Percentiles rank a stretch among this genome's conserved stretches.
Conservation (phyloP, 78 protist genomes). For the Protostelium mycophagum region DNA sequence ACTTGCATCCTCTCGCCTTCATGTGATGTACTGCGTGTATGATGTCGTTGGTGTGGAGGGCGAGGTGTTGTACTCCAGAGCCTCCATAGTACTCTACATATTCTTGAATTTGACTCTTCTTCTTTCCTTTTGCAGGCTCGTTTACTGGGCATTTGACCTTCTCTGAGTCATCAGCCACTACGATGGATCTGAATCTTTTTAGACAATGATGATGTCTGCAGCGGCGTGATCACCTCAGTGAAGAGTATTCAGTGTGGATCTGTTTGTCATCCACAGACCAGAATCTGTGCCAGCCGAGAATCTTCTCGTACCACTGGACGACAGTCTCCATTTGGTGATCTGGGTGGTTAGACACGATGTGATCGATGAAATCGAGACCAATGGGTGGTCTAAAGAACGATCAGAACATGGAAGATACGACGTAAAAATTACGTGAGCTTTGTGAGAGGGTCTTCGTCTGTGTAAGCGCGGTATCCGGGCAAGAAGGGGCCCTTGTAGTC, state of each 20-base stretch:
- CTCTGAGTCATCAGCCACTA: slow-evolving; percentile 71
- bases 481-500: slow-evolving; percentile 70
- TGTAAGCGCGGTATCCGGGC: slow-evolving; percentile 65
- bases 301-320: slow-evolving; percentile 72
- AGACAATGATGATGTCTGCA: neutral
- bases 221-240: slow-evolving; percentile 17
- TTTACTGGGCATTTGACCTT: slow-evolving; percentile 78
- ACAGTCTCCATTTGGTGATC: slow-evolving; percentile 75
- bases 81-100: slow-evolving; percentile 89
- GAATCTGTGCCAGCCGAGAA: slow-evolving; percentile 84
- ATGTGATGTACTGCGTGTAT: slow-evolving; percentile 30
- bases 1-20: slow-evolving; percentile 80
- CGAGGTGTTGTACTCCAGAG: slow-evolving; percentile 94
- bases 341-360: slow-evolving; percentile 79
- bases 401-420: neutral
- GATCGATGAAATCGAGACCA: slow-evolving; percentile 61
- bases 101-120: slow-evolving; percentile 80
- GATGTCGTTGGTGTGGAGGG: slow-evolving; percentile 70
- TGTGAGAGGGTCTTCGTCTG: slow-evolving; percentile 34
- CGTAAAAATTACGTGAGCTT: slow-evolving; percentile 1
- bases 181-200: slow-evolving; percentile 57
- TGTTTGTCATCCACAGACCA: slow-evolving; percentile 89
- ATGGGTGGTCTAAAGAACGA: slow-evolving; percentile 6
- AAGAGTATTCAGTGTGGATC: slow-evolving; percentile 84
- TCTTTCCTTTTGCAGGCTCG: slow-evolving; percentile 89